A percentile compares a stretch with the other conserved stretches of the same genome.
Conservation (phyloP, 441 rosid species). For the Omphalea diandra region DNA sequence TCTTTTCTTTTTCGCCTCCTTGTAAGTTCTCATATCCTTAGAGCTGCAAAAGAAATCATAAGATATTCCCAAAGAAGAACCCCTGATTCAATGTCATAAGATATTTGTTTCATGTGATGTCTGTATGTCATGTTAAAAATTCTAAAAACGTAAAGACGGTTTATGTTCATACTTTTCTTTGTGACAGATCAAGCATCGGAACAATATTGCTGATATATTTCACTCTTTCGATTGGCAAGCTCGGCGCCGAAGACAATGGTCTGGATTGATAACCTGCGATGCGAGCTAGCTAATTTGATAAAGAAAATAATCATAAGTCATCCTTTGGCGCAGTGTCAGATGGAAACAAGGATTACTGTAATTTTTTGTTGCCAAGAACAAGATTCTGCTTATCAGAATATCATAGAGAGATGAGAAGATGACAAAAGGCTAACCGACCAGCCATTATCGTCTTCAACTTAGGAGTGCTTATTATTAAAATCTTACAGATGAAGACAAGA, state of each 20-base stretch:
- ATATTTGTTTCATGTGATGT: not conserved
- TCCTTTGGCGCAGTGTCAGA: constrained; percentile 4
- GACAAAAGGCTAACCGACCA: constrained; percentile 23
- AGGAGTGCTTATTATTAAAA: not conserved
- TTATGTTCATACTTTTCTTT: not conserved
- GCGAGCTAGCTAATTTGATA: not conserved
- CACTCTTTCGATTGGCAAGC: constrained; percentile 63
- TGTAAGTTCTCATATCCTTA: constrained; percentile 48
- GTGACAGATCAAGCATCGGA: constrained; percentile 86
- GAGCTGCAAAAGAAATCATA: not conserved
- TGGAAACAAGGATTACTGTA: constrained; percentile 7
- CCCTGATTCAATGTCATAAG: too few species aligned
- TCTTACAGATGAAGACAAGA: constrained; percentile 34
- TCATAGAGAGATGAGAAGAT: constrained; percentile 6
- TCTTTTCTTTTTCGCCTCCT: constrained; percentile 80
- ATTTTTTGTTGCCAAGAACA: constrained; percentile 3
- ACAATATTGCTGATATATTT: constrained; percentile 83
- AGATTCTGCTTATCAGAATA: constrained; percentile 11
- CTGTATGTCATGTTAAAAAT: not conserved
- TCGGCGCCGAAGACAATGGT: constrained; percentile 17
- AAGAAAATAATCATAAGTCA: constrained; percentile 11
- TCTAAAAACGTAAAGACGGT: not conserved
- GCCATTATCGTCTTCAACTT: constrained; percentile 2
- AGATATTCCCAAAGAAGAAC: too few species aligned
- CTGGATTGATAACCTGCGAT: constrained; percentile 24